Evolutionary conservation across 495 filamentous ascomycete genomes (phyloP).

Genomic region (Pseudomonodictys pantanalensis): DNA sequence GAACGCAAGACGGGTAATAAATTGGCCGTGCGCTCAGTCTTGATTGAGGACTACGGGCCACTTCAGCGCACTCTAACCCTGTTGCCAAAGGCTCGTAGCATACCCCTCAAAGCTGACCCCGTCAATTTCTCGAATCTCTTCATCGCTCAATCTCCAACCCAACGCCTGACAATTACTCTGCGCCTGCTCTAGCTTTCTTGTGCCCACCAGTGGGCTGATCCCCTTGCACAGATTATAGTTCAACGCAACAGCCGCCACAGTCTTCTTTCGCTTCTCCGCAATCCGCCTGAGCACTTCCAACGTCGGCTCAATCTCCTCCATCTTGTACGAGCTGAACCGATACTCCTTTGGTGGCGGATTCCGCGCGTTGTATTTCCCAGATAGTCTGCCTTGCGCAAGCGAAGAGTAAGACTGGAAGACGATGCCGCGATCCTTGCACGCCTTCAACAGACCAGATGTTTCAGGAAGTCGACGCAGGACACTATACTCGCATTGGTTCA

Average conservation of each 20-base stretch:
- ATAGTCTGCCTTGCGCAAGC: slow-evolving; percentile 28
- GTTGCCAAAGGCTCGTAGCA: too few relatives aligned
- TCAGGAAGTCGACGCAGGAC: slow-evolving; percentile 29
- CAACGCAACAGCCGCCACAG: slow-evolving; percentile 42
- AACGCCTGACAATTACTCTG: slow-evolving; percentile 25
- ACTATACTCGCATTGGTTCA: slow-evolving; percentile 31
- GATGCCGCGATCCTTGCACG: slow-evolving; percentile 30
- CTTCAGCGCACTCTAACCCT: too few relatives aligned
- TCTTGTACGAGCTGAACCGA: slow-evolving; percentile 37
- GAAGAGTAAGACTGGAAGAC: slow-evolving; percentile 30
- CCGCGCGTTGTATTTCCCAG: slow-evolving; percentile 26
- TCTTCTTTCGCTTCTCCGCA: slow-evolving; percentile 32
- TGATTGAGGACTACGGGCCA: too few relatives aligned
- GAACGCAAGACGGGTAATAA: too few relatives aligned
- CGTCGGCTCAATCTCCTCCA: slow-evolving; percentile 42
- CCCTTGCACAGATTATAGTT: slow-evolving; percentile 45
- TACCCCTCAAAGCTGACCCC: slow-evolving; percentile 25
- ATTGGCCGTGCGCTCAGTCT: too few relatives aligned
- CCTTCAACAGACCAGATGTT: slow-evolving; percentile 11
- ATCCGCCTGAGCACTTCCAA: slow-evolving; percentile 38
- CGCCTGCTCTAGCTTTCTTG: slow-evolving; percentile 27
- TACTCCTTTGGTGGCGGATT: slow-evolving; percentile 13
- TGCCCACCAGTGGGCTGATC: slow-evolving; percentile 28
- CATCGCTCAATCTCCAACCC: slow-evolving; percentile 27
- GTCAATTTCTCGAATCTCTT: slow-evolving; percentile 31